Evolutionary conservation across 2,329 filamentous ascomycete species (phyloP), one percentile per base, ranked within the genome.

Genomic region (Pseudocercospora pini-densiflorae): DNA sequence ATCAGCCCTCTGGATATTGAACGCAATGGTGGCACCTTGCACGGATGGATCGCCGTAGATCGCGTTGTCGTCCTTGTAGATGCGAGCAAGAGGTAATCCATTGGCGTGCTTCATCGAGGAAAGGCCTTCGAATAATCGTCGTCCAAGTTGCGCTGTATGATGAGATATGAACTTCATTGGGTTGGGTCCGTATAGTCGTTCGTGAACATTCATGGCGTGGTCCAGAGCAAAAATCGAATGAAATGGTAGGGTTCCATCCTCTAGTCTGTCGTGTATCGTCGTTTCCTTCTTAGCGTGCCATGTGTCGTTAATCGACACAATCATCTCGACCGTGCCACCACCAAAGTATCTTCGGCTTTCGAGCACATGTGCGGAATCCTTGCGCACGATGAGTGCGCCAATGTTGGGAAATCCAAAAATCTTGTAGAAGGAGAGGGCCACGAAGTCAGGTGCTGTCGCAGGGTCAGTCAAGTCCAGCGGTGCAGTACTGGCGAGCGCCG

Each of bases 201-300:
- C 73, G 74, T 90, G 87, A 0, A 84, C 83, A 40, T 84, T 82
- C 31, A 90, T 85, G 2, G 88, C 88, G 65, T 87, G 82, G 2
- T 84, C 85, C 21, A 90, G 79, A 0, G 88, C 88, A 61, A 90
- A 79, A 66, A 91, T 90, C 66, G 80, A 88, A 73, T 89, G 88
- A 70, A 89, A 89, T 1, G 88, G 86, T 9, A 89, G 78, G 1
- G 88, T 91, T 0, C 89, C 89, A 70, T 92, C 89, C 73, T 92
- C 89, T 7, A 91, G 81, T 1, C 83, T 81, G 49, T 89, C 86
- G 71, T 90, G 87, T 3, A 89, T 78, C 54, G 81, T 80, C 60
- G 81, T 83, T 69, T 80, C 71, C 62, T 85, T 89, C 68, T 81
- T 86, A 33, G 81, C 82, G 74, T 86, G 85, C 86, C 82, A 90